These are phyloP conservation scores for Quillaja saponaria DNA, from an alignment of 306 rosid species.

Conservation along the genomic window DNA sequence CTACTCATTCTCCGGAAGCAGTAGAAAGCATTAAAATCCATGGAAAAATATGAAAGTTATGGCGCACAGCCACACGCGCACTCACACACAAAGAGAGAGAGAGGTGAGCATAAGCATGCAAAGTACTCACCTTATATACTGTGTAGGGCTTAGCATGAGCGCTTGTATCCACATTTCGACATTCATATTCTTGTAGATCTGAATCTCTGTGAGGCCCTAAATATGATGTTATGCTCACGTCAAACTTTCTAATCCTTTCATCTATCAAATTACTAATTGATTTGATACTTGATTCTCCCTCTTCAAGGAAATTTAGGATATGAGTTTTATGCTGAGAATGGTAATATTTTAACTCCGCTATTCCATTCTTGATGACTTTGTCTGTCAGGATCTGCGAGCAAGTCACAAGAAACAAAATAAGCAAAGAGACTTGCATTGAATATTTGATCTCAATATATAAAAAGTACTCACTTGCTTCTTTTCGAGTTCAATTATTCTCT, in stretches of 20 bases:
- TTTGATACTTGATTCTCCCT: constrained; percentile 62
- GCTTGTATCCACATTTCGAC: constrained; percentile 57
- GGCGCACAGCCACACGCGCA: no score
- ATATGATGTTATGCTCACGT: constrained; percentile 37
- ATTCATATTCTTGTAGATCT: constrained; percentile 53
- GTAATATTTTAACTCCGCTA: constrained; percentile 53
- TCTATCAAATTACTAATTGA: constrained; percentile 51
- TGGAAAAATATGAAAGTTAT: neutral
- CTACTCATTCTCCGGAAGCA: neutral
- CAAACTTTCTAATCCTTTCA: constrained; percentile 47
- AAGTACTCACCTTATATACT: constrained; percentile 52
- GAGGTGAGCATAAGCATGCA: constrained; percentile 17
- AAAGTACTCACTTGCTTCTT: constrained; percentile 71
- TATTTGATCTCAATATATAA: constrained; percentile 7
- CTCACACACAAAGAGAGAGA: constrained; percentile 18
- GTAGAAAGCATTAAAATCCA: neutral
- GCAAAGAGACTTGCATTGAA: constrained; percentile 21
- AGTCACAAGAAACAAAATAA: constrained; percentile 32
- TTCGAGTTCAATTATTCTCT: constrained; percentile 63
- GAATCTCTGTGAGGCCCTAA: constrained; percentile 46
- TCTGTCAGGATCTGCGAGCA: constrained; percentile 54
- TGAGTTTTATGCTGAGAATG: constrained; percentile 61
- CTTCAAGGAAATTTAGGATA: constrained; percentile 57
- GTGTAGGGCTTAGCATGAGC: constrained; percentile 39
- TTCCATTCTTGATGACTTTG: constrained; percentile 49